Percentiles rank a stretch among this genome's conserved stretches.
These are phyloP conservation scores for Paratrypanosoma confusum DNA, from an alignment of 208 protist genomes.

Conservation along the genomic window DNA sequence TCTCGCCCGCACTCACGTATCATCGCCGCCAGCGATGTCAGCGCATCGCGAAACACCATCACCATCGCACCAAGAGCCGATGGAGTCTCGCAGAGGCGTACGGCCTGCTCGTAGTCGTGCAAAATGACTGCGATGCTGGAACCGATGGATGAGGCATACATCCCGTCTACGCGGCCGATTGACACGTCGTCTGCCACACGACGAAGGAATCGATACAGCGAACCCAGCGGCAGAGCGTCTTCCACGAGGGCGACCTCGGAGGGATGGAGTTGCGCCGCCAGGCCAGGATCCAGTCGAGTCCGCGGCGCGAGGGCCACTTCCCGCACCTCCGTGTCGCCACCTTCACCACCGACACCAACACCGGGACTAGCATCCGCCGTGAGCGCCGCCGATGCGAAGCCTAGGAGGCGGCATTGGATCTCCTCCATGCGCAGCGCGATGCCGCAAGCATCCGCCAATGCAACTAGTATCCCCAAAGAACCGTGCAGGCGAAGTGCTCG, in stretches of 20 bases:
- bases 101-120: constrained; percentile 36
- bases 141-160: constrained; percentile 50
- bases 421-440: no score
- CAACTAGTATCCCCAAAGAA: no score
- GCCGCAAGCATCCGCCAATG: no score
- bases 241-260: constrained; percentile 44
- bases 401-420: constrained; percentile 64
- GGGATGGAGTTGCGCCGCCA: constrained; percentile 40
- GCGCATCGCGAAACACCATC: constrained; percentile 30
- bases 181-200: constrained; percentile 19
- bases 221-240: constrained; percentile 41
- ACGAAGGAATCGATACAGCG: constrained; percentile 25
- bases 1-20: constrained; percentile 9
- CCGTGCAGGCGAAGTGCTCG: no score
- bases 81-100: constrained; percentile 19
- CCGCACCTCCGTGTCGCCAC: not conserved
- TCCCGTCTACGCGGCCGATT: constrained; percentile 32
- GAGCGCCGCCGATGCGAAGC: constrained; percentile 51
- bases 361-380: not conserved
- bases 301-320: not conserved
- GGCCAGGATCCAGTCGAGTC: not conserved
- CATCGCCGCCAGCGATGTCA: constrained; percentile 32
- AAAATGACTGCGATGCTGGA: constrained; percentile 31
- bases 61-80: constrained; percentile 26
- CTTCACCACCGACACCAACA: not conserved